Base-by-base conservation (phyloP, 371 early-diverging fungal genomes). In the Mucor circinelloides region DNA sequence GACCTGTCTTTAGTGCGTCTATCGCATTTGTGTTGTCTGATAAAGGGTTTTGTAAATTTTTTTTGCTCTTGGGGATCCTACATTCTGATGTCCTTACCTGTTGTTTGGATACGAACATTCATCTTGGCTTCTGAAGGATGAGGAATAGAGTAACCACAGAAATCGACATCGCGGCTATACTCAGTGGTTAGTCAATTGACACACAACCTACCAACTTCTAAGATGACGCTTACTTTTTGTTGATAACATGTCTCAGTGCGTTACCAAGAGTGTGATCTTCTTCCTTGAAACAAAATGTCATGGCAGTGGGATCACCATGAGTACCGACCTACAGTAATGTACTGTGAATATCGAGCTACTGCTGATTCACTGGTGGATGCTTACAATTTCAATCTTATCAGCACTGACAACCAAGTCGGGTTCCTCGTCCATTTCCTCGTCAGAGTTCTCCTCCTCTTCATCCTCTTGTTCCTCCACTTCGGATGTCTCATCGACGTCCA, bases 101-200 rank as follows among this genome's bases (percentile, higher is more conserved):
- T 87, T 9, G 96, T 98, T 79, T 99, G 99, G 61, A 99, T 93
- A 55, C 99, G 93, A 58, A 99, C 63, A 73, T 99, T 89, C 67
- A 96, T 90, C 72, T 93, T 92, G 66, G 90, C 89, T 79, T 99
- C 99, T 32, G 99, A 97, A 44, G 99, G 99, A 79, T 99, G 99
- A n/a, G 99, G 99, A 63, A 99, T 93, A 27, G 98, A 94, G 84
- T 99, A 99, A 52, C 98, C 99, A 75, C 97, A 97, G 71, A 97
- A 98, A 46, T 94, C 94, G 40, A 99, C 97, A 31, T 91, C 83
- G 10, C 93, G 89, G 73, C 94, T 95, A 78, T 6, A 42, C 3
- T 15, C 19, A 42, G 0, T 48, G 48, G 48, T 48, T 48, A 21
- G 19, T 9, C 2, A 48, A 21, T 7, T 6, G 44, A 48, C 9